These are phyloP conservation scores for Colletotrichum sp. DNA, from an alignment of 2,329 filamentous ascomycete genomes.

Conservation along the genomic window DNA sequence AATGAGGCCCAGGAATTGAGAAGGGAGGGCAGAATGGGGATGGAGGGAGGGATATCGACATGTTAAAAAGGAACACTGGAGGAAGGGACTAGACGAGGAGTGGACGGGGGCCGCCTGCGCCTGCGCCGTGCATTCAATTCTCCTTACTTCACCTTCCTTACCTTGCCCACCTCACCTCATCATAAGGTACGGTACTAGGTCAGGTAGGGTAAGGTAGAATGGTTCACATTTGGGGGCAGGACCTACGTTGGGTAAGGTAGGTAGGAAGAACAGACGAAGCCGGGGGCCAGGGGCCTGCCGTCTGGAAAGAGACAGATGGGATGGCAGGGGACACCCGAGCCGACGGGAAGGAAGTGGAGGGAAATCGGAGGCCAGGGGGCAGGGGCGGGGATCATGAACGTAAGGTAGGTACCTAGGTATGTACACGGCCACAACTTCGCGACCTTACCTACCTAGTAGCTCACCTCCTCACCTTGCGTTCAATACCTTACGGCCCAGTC, in stretches of 20 bases:
- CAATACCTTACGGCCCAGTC: neutral
- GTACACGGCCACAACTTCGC: neutral
- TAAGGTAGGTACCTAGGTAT: neutral
- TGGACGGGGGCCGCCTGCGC: neutral
- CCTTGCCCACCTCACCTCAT: neutral
- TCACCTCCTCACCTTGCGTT: neutral
- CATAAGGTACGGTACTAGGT: neutral
- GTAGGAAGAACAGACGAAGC: neutral
- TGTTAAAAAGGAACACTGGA: constrained; percentile 5
- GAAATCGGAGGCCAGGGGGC: neutral
- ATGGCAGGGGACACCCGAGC: constrained; percentile 4
- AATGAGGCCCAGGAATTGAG: neutral
- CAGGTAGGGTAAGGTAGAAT: neutral
- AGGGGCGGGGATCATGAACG: neutral
- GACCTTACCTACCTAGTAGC: neutral
- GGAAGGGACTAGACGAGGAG: neutral
- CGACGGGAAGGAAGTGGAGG: constrained; percentile 2
- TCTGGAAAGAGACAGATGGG: neutral
- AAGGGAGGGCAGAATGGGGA: neutral
- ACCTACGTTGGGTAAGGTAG: neutral
- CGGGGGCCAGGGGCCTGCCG: neutral
- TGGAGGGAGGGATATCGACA: constrained; percentile 1
- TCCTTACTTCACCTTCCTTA: neutral
- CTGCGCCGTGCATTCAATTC: neutral
- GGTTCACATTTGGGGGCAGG: neutral